A percentile compares a stretch with the other conserved stretches of the same genome.
Conservation (phyloP, 805 yeast genomes). For the Saturnispora dispora region DNA sequence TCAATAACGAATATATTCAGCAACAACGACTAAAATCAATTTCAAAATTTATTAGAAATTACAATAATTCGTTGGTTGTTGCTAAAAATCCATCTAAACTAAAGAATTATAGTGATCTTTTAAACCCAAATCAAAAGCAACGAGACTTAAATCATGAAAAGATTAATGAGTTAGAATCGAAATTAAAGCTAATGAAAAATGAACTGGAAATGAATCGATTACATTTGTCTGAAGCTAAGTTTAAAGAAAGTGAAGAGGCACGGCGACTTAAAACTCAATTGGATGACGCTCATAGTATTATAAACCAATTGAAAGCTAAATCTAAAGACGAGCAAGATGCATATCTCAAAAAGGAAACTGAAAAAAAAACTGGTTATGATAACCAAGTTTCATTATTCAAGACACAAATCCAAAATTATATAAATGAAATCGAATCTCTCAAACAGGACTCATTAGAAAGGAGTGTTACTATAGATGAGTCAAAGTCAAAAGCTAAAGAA, state of each 20-base stretch:
- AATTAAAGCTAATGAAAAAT: not conserved
- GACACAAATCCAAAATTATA: not conserved
- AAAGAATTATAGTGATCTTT: not conserved
- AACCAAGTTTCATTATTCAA: not conserved
- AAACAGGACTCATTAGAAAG: not conserved
- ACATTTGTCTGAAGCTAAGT: not conserved
- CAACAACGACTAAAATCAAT: conserved; percentile 46
- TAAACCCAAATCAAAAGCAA: not conserved
- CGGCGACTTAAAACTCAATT: not conserved
- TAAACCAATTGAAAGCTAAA: not conserved
- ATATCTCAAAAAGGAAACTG: not conserved
- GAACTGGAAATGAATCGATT: not conserved
- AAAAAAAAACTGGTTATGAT: not conserved
- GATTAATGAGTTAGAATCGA: not conserved
- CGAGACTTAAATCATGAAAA: conserved; percentile 1
- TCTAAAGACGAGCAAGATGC: not conserved
- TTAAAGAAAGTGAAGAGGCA: not conserved
- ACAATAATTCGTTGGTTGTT: conserved; percentile 24
- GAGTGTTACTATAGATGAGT: not conserved
- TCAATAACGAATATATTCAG: conserved; percentile 52
- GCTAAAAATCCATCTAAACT: not conserved
- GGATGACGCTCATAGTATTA: not conserved
- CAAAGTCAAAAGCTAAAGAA: not conserved
- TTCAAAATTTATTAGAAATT: conserved; percentile 45
- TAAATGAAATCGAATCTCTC: not conserved